A percentile compares a stretch with the other conserved stretches of the same genome.
Conservation (phyloP, 345 rosid species). For the Eucalyptus pauciflora region DNA sequence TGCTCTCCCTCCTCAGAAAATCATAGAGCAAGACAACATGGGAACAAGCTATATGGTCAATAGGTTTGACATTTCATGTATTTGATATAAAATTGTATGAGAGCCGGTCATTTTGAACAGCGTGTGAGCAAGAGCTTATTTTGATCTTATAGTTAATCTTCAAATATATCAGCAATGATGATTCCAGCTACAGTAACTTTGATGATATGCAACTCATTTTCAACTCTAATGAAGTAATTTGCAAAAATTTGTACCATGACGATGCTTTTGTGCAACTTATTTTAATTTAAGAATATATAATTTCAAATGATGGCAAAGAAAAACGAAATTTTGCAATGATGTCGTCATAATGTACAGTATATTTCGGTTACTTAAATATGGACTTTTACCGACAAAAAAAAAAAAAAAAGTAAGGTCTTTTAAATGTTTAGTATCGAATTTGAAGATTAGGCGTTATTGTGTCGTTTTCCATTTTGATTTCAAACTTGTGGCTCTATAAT, state of each 20-base stretch:
- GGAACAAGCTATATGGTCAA: no score
- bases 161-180: neutral
- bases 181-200: neutral
- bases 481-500: no score
- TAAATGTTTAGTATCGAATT: no score
- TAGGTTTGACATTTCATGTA: no score
- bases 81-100: no score
- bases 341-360: neutral
- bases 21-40: no score
- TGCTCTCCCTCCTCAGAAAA: no score
- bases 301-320: neutral
- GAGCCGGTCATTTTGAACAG: no score
- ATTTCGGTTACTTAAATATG: neutral
- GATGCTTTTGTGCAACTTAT: neutral
- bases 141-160: neutral
- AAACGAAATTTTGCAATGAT: neutral
- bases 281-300: no score
- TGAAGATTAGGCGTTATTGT: neutral
- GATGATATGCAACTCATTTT: neutral
- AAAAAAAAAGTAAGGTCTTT: neutral
- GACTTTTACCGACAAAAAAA: no score
- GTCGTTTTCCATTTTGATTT: no score
- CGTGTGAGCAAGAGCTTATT: no score
- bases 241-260: neutral
- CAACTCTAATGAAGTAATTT: neutral